These are phyloP conservation scores for Rossbeevera mucosa DNA, from an alignment of 768 basidiomycete species.

Conservation along the genomic window DNA sequence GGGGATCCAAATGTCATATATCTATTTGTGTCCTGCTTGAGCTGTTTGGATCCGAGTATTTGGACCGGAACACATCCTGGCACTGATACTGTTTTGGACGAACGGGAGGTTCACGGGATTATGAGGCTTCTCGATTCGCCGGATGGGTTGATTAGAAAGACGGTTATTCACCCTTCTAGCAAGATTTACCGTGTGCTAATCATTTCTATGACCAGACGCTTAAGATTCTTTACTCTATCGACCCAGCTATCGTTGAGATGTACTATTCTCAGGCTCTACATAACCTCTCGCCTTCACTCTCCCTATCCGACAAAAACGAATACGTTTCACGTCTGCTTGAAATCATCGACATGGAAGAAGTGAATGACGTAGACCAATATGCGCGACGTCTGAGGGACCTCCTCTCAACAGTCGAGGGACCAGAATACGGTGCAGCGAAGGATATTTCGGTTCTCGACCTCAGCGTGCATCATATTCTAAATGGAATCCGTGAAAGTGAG, in stretches of 20 bases:
- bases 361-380: slow-evolving; percentile 54
- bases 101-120: slow-evolving; percentile 66
- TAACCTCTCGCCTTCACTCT: slow-evolving; percentile 31
- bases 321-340: slow-evolving; percentile 50
- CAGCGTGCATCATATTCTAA: slow-evolving; percentile 53
- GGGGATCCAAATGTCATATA: slow-evolving; percentile 57
- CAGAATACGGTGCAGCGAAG: slow-evolving; percentile 21
- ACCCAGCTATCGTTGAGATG: slow-evolving; percentile 51
- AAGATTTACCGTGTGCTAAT: neutral
- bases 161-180: slow-evolving; percentile 37
- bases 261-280: slow-evolving; percentile 47
- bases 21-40: slow-evolving; percentile 62
- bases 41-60: slow-evolving; percentile 48
- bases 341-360: slow-evolving; percentile 43
- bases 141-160: slow-evolving; percentile 54
- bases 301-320: slow-evolving; percentile 38
- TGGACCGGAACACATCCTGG: slow-evolving; percentile 66
- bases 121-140: slow-evolving; percentile 63
- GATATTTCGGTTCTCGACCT: slow-evolving; percentile 47
- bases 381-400: slow-evolving; percentile 45
- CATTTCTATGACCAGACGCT: slow-evolving; percentile 46
- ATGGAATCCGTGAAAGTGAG: slow-evolving; percentile 48
- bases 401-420: slow-evolving; percentile 37
- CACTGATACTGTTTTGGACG: slow-evolving; percentile 54
- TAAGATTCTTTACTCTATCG: slow-evolving; percentile 52